These are phyloP conservation scores for Quillaja saponaria DNA, from an alignment of 306 rosid genomes.

Conservation along the genomic window DNA sequence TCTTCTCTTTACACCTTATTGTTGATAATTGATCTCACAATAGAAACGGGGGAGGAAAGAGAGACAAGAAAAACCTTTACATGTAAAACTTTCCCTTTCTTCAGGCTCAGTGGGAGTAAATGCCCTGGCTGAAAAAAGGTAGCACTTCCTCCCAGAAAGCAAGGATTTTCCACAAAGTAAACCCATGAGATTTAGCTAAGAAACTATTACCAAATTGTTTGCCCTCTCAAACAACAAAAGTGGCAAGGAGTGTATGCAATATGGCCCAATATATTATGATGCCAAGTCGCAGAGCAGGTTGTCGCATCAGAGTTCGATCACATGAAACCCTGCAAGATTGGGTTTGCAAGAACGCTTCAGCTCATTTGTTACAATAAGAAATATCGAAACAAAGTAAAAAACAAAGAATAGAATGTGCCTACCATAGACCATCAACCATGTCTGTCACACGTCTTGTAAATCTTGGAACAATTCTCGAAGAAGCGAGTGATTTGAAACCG, in stretches of 20 bases:
- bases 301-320: slow-evolving; percentile 92
- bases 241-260: slow-evolving; percentile 80
- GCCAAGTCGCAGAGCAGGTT: slow-evolving; percentile 80
- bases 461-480: slow-evolving; percentile 86
- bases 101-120: too few relatives aligned
- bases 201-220: too few relatives aligned
- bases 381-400: slow-evolving; percentile 9
- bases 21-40: too few relatives aligned
- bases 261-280: slow-evolving; percentile 85
- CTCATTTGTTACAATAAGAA: slow-evolving; percentile 13
- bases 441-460: slow-evolving; percentile 83
- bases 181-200: too few relatives aligned
- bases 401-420: slow-evolving; percentile 32
- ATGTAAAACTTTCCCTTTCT: too few relatives aligned
- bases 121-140: too few relatives aligned
- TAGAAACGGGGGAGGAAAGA: too few relatives aligned
- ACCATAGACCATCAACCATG: slow-evolving; percentile 97
- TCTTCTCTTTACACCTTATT: too few relatives aligned
- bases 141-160: too few relatives aligned
- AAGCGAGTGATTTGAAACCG: slow-evolving; percentile 90
- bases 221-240: slow-evolving; percentile 75
- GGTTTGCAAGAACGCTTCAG: slow-evolving; percentile 22
- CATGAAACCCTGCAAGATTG: slow-evolving; percentile 80
- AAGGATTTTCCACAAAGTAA: too few relatives aligned
- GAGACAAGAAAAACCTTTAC: too few relatives aligned